Base-by-base conservation (phyloP, 768 basidiomycete species). In the Boletus insuetus region DNA sequence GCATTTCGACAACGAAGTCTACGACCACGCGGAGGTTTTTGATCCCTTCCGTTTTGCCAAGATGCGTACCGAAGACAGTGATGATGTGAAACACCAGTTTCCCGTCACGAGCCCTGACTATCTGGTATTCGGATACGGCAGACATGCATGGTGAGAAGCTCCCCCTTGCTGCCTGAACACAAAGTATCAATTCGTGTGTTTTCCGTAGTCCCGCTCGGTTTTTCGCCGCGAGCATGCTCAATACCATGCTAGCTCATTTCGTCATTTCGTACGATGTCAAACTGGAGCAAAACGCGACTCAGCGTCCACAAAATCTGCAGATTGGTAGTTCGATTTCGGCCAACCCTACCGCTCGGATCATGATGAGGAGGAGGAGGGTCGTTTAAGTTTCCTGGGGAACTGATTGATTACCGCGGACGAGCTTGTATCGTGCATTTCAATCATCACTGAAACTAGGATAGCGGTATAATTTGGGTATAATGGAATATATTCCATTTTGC, bases 41-140 rank as follows among this genome's bases (percentile, higher is more conserved):
- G 40, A 56, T 32, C 60, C 62, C 0, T 62, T 54, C 39, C 79
- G 83, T 9, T 83, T 82, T 56, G 67, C 71, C 1, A 62, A 71
- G 10, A 69, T 73, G 56, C 63, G 70, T 48, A 63, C 14, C 16
- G 38, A 75, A 22, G 64, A 70, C 3, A 71, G 55, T 6, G 74
- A 73, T 10, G 55, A 50, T 6, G 47, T 54, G 4, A 74, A 71
- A 54, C 60, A 73, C 46, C 74, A 73, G 43, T 69, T 75, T 41
- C 63, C 69, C 19, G 63, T 69, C 11, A 71, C 74, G 0, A 63
- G 62, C 38, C 69, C 40, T 34, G 65, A 58, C 7, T 79, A 68
- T 53, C 45, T 78, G 26, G 53, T 66, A 0, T 81, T 79, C 54
- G 78, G 79, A 14, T 54, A 55, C 3, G 60, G 61, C 13, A 62